These are phyloP conservation scores for Arxiozyma slooffiae DNA, from an alignment of 1,139 yeast genomes.

Conservation along the genomic window DNA sequence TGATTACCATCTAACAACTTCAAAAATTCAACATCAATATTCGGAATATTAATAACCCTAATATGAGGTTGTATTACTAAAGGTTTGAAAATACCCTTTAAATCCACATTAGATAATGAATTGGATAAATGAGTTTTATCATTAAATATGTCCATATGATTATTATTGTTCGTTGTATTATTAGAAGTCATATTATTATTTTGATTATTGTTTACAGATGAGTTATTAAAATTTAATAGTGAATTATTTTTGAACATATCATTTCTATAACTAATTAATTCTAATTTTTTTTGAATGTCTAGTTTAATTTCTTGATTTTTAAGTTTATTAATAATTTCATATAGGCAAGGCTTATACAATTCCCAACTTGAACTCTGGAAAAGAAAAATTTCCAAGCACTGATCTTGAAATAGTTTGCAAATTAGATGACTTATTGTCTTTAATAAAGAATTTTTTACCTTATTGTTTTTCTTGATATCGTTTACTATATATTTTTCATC, in stretches of 20 bases:
- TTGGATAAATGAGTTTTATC: neutral
- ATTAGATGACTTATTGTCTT: conserved; percentile 32
- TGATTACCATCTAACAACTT: conserved; percentile 22
- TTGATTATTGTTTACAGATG: neutral
- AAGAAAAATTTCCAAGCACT: conserved; percentile 60
- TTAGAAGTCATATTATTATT: neutral
- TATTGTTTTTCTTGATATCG: conserved; percentile 33
- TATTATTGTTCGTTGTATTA: neutral
- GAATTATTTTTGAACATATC: conserved; percentile 57
- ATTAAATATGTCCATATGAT: neutral
- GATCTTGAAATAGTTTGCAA: conserved; percentile 43
- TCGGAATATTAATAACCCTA: conserved; percentile 9
- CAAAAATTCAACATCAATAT: conserved; percentile 21
- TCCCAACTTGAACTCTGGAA: conserved; percentile 61
- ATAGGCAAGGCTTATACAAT: conserved; percentile 45
- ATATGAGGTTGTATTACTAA: neutral
- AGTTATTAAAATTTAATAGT: conserved; percentile 8
- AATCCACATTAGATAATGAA: neutral
- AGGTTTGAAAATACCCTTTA: neutral
- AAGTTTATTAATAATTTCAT: conserved; percentile 31
- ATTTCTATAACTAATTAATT: conserved; percentile 55
- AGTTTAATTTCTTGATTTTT: conserved; percentile 25
- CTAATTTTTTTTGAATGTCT: conserved; percentile 43
- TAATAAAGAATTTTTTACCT: conserved; percentile 24
- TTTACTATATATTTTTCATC: conserved; percentile 31